Conservation (phyloP, 1,284 basidiomycete species). For the Cutaneotrichosporon sp. region DNA sequence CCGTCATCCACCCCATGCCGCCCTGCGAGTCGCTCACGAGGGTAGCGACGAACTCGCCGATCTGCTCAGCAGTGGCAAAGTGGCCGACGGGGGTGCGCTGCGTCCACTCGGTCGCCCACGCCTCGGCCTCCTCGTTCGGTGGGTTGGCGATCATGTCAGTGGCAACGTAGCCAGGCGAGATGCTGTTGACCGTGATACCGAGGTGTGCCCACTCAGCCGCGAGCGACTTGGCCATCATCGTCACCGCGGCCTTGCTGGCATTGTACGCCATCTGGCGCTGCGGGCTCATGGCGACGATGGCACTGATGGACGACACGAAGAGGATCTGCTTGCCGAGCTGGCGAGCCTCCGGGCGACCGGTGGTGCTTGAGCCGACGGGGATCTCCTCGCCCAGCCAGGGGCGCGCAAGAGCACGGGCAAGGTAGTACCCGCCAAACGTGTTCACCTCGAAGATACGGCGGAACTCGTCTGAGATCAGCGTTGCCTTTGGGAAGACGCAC, state of each 20-base stretch:
- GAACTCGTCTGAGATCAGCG: slow-evolving; percentile 30
- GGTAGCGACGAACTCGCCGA: slow-evolving; percentile 46
- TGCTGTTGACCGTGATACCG: slow-evolving; percentile 49
- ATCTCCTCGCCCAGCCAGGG: slow-evolving; percentile 42
- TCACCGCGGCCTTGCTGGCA: slow-evolving; percentile 49
- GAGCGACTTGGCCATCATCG: slow-evolving; percentile 48
- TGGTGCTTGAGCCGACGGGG: slow-evolving; percentile 9
- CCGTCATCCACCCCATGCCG: slow-evolving; percentile 47
- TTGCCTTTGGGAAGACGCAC: neutral
- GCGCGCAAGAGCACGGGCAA: slow-evolving; percentile 44
- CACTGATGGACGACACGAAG: slow-evolving; percentile 52
- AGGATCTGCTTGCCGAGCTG: slow-evolving; percentile 49
- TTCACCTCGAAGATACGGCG: slow-evolving; percentile 45
- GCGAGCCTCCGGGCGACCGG: neutral
- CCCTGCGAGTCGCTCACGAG: slow-evolving; percentile 37
- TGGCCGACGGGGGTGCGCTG: slow-evolving; percentile 44
- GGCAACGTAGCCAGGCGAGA: slow-evolving; percentile 53
- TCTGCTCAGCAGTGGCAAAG: slow-evolving; percentile 45
- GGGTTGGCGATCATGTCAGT: slow-evolving; percentile 53
- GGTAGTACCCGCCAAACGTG: slow-evolving; percentile 46
- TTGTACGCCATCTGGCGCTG: slow-evolving; percentile 53
- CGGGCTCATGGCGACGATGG: slow-evolving; percentile 50
- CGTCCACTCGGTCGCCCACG: slow-evolving; percentile 43
- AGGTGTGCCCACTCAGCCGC: slow-evolving; percentile 52
- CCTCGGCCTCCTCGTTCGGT: slow-evolving; percentile 29